Evolutionary conservation across 306 rosid species (phyloP).

Genomic region (Gleditsia sinensis): DNA sequence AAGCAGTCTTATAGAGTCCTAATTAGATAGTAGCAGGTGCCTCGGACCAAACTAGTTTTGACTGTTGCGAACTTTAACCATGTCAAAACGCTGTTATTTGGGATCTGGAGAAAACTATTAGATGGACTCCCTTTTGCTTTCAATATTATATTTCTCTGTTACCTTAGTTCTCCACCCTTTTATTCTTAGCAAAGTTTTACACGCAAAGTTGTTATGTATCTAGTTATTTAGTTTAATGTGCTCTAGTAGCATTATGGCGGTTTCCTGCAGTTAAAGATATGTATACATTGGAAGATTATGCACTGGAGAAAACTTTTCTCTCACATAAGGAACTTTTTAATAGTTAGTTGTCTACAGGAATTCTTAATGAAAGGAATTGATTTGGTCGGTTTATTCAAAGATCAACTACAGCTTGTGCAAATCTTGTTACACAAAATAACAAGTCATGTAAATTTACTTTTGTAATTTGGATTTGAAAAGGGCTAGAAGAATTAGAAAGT

Average conservation of each 20-base stretch:
- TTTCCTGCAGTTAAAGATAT: background rate
- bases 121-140: background rate
- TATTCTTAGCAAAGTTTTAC: background rate
- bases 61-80: background rate
- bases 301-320: too few relatives aligned
- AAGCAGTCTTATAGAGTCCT: background rate
- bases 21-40: background rate
- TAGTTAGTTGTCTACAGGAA: too few relatives aligned
- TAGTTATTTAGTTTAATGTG: background rate
- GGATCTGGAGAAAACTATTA: background rate
- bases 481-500: too few relatives aligned
- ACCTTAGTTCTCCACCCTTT: background rate
- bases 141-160: background rate
- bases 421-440: too few relatives aligned
- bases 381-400: too few relatives aligned
- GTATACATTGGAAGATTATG: background rate
- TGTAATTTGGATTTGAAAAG: too few relatives aligned
- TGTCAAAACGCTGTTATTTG: background rate
- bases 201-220: background rate
- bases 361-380: too few relatives aligned
- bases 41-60: background rate
- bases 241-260: background rate
- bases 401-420: too few relatives aligned
- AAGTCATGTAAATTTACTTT: too few relatives aligned
- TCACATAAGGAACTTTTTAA: too few relatives aligned